Base-by-base conservation (phyloP, 495 filamentous ascomycete species). In the Penicillium simplicissimum region DNA sequence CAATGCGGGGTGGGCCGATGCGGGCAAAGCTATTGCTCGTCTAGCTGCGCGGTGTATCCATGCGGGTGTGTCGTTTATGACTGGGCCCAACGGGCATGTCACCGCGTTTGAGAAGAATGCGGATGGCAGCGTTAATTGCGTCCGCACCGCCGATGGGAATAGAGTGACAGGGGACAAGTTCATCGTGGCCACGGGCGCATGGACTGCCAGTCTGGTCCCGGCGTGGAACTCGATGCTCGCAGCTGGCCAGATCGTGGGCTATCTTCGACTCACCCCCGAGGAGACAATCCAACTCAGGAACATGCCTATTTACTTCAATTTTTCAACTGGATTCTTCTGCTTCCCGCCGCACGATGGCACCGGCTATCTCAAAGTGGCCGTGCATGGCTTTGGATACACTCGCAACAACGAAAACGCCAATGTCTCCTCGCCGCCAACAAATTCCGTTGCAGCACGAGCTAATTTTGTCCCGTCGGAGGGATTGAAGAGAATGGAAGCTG, bases 101-200 rank as follows among this genome's bases (percentile, higher is more conserved):
- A 61, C 58, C 0, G 66, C 68, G 2, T 67, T 76, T 14, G 69
- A 72, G 21, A 85, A 82, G 36, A 76, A 76, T 14, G 25, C 56
- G 0, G 60, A 69, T 34, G 63, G 65, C 8, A 57, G 17, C 1
- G 62, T 77, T 21, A 60, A 35, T 8, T 61, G 67, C 0, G 71
- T 73, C 8, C 51, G 63, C 4, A 71, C 71, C 1, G 52, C 54
- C 0, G 76, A 80, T 48, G 85, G 86, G 1, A 64, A 64, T 34
- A 68, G 65, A n/a, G 55, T 94, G 3, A 68, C 70, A 0, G 91
- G 89, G 0, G 85, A 89, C 19, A 79, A 91, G 3, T 86, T 87
- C 23, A 79, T 96, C 49, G 74, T 93, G n/a, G 90, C 92, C 0
- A 84, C 90, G 0, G 93, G 93, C 14, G 89, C 93, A 0, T 96